phyloP scores from a whole-genome alignment of 495 filamentous ascomycete genomes.

The Collariella sp. region DNA sequence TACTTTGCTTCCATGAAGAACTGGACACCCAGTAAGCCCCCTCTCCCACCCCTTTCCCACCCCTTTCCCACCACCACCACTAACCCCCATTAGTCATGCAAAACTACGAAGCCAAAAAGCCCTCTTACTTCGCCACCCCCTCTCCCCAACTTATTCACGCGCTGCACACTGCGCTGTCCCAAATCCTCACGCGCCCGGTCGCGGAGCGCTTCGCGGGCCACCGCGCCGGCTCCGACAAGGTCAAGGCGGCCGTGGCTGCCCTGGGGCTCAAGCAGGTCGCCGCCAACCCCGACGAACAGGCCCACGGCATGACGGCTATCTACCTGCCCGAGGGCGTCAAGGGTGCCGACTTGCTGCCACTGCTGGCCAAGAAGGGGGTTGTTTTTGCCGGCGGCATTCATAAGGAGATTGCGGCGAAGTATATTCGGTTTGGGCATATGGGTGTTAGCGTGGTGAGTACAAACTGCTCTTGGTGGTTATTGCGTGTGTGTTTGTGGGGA shows the following conservation, averaged over 20 bases:
- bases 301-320: constrained; percentile 95
- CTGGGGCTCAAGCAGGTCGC: constrained; percentile 84
- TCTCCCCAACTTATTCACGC: constrained; percentile 91
- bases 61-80: neutral
- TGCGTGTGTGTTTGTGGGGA: neutral
- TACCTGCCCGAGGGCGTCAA: constrained; percentile 81
- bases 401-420: constrained; percentile 58
- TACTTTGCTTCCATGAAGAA: constrained; percentile 97
- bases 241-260: constrained; percentile 71
- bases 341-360: constrained; percentile 74
- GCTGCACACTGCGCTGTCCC: constrained; percentile 82
- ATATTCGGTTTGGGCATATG: constrained; percentile 78
- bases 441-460: constrained; percentile 73
- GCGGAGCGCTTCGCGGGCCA: constrained; percentile 73
- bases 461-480: neutral
- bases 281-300: constrained; percentile 75
- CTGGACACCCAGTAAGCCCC: constrained; percentile 72
- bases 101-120: constrained; percentile 95
- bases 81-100: constrained; percentile 61
- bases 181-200: constrained; percentile 73
- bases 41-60: neutral
- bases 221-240: constrained; percentile 61
- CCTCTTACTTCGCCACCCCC: constrained; percentile 95
- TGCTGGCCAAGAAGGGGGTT: constrained; percentile 78
- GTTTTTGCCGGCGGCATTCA: constrained; percentile 93